Base-by-base conservation (phyloP, 1,284 basidiomycete genomes). In the Fomitopsis pinicola region DNA sequence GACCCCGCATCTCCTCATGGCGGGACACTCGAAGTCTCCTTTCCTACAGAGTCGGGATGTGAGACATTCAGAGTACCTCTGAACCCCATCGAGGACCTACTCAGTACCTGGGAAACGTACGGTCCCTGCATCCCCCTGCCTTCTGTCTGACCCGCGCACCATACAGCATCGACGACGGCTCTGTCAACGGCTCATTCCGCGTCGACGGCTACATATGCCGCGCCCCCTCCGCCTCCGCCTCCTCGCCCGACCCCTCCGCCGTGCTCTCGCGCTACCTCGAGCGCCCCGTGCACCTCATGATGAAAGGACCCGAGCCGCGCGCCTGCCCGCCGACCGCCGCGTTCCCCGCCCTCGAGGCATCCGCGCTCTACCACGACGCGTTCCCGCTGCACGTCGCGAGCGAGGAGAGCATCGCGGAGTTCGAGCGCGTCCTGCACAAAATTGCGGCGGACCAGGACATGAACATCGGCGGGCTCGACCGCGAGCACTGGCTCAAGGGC, bases 321-420 rank as follows among this genome's bases (percentile, higher is more conserved):
- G 63, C 63, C 1, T 82, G 83, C 63, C 75, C 73, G 15, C 77
- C 84, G 5, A 89, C 88, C 1, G 46, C 63, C 5, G 74, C 76
- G 12, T 87, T 85, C 67, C 87, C 89, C 0, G 69, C 80, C 14
- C 75, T 91, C 46, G 75, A 82, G 38, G 83, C 82, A 14, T 40
- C 12, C n/a, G 35, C 46, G n/a, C 22, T 33, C n/a, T 89, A 82
- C 68, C 86, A 91, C 70, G 90, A 92, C 67, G 86, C 82, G 57
- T 92, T 84, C 68, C 89, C 90, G 0, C 69, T 92, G 57, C 73
- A 90, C 40, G 67, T 91, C 10, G 76, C 87, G 19, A 87, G 85
- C 40, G 81, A 85, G 68, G 89, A 91, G 74, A 89, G 83, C 65
- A 76, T 86, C 60, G 67, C 55, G 10, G 79, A 78, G 46, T 72